Conservation (phyloP, 768 basidiomycete species). For the Mrakia frigida region DNA sequence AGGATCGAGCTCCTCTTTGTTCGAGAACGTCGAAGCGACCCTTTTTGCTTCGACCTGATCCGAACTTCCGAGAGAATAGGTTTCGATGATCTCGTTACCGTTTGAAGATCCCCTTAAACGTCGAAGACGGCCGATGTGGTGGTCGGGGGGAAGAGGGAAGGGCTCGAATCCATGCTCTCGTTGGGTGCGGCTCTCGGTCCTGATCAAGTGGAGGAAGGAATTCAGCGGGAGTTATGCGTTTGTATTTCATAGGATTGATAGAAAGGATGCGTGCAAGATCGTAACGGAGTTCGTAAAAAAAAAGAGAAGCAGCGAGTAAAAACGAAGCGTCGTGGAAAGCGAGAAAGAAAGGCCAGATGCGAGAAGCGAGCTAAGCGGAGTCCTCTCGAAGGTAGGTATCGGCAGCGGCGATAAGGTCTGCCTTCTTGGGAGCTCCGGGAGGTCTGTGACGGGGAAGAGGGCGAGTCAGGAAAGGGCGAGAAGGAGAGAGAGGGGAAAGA, state of each 20-base stretch:
- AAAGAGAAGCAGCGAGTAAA: not conserved
- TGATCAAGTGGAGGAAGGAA: too few species aligned
- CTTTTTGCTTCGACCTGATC: too few species aligned
- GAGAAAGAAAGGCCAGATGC: not conserved
- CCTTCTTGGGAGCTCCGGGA: not conserved
- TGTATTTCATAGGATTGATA: not conserved
- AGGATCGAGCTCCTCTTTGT: too few species aligned
- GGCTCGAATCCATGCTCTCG: too few species aligned
- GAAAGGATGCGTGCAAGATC: not conserved
- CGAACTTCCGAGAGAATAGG: too few species aligned
- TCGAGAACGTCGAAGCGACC: too few species aligned
- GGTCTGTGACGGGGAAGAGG: not conserved
- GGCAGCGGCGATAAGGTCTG: slow-evolving; percentile 19
- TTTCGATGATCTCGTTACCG: too few species aligned
- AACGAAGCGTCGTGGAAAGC: not conserved
- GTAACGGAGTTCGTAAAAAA: not conserved
- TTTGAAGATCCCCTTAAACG: too few species aligned
- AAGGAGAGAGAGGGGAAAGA: not conserved
- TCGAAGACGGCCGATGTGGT: too few species aligned
- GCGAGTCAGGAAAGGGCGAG: not conserved
- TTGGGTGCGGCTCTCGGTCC: too few species aligned
- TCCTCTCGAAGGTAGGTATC: slow-evolving; percentile 4
- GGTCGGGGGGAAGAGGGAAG: too few species aligned
- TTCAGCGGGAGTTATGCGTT: too few species aligned
- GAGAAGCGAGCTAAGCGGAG: not conserved